Evolutionary conservation across 2,329 filamentous ascomycete species (phyloP).

Genomic region (Colletotrichum sp.): DNA sequence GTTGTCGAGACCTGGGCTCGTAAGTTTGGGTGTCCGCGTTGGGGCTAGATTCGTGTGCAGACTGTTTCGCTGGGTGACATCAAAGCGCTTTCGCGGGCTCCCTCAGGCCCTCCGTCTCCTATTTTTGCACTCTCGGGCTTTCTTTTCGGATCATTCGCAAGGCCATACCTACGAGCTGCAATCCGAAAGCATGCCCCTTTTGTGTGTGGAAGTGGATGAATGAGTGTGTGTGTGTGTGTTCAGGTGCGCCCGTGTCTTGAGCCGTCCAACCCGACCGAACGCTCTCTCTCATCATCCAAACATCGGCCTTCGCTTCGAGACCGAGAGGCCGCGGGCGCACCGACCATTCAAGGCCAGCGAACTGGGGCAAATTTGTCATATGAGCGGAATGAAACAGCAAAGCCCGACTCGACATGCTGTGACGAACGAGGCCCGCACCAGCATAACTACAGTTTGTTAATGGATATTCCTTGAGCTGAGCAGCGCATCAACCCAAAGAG

Average conservation of each 20-base stretch:
- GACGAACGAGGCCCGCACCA: background rate
- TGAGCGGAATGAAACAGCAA: slow-evolving; percentile 10
- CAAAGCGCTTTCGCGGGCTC: slow-evolving; percentile 1
- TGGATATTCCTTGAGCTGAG: background rate
- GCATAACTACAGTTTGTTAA: background rate
- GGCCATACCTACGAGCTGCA: background rate
- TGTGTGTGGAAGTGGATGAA: background rate
- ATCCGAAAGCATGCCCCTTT: background rate
- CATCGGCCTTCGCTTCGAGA: slow-evolving; percentile 2
- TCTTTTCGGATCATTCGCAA: background rate
- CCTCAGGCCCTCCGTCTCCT: background rate
- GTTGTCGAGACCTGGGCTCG: background rate
- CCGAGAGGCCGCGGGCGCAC: slow-evolving; percentile 7
- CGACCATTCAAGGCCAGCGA: background rate
- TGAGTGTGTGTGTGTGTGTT: background rate
- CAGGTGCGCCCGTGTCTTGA: background rate
- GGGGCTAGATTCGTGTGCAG: background rate
- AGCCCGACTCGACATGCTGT: background rate
- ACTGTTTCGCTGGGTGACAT: slow-evolving; percentile 15
- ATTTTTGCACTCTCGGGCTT: slow-evolving; percentile 8
- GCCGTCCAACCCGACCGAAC: background rate
- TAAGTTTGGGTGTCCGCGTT: background rate
- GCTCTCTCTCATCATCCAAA: background rate
- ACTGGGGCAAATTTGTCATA: background rate
- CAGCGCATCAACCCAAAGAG: background rate